Conservation (phyloP, 1,284 basidiomycete genomes). For the Moesziomyces parantarcticus region DNA sequence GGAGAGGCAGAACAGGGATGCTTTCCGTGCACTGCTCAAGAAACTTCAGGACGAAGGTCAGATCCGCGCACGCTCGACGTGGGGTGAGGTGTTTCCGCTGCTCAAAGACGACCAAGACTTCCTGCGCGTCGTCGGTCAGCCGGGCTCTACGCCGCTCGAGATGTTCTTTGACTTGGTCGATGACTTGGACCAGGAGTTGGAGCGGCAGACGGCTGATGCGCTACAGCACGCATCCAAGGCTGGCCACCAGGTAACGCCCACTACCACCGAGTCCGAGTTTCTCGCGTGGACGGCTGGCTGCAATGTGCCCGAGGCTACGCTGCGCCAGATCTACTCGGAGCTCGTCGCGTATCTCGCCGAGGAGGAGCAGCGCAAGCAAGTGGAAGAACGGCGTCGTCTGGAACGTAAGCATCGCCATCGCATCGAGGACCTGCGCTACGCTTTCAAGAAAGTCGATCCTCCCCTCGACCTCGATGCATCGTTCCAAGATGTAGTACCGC, state of each 20-base stretch:
- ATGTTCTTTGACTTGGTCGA: conserved; percentile 96
- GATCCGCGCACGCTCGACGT: conserved; percentile 84
- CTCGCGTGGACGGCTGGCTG: conserved; percentile 66
- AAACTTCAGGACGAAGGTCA: conserved; percentile 77
- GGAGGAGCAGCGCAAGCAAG: conserved; percentile 23
- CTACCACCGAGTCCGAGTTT: conserved; percentile 71
- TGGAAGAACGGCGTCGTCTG: conserved; percentile 78
- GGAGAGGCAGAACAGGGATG: conserved; percentile 59
- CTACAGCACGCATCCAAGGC: conserved; percentile 74
- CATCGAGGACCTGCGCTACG: conserved; percentile 95
- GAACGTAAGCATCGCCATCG: conserved; percentile 86
- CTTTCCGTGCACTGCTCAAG: conserved; percentile 75
- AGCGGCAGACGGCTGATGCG: conserved; percentile 77
- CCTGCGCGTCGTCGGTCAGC: conserved; percentile 83
- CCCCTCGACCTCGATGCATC: conserved; percentile 68
- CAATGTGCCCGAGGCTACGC: conserved; percentile 18
- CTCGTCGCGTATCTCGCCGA: conserved; percentile 31
- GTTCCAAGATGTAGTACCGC: conserved; percentile 26
- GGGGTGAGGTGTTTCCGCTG: conserved; percentile 85
- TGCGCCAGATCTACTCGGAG: conserved; percentile 21
- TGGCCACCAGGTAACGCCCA: conserved; percentile 71
- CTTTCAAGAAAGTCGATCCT: conserved; percentile 86
- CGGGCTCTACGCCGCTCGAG: conserved; percentile 92
- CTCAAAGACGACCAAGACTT: conserved; percentile 85
- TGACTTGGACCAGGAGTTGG: conserved; percentile 83